Evolutionary conservation across 306 rosid species (phyloP), one percentile per base, ranked within the genome.

Genomic region (Vigna hirtella): DNA sequence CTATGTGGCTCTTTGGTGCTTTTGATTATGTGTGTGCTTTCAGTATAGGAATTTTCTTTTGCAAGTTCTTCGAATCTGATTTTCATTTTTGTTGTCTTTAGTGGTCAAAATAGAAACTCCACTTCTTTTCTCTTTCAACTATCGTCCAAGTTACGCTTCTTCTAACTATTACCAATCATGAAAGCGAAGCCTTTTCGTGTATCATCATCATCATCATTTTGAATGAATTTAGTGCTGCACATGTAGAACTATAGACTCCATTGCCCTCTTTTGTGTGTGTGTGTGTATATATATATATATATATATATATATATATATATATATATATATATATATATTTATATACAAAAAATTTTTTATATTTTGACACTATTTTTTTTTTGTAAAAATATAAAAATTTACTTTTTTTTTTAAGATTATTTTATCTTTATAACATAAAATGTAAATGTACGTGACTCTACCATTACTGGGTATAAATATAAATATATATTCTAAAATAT

Each of bases 141-240:
- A 75, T 78, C 82, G 77, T 85, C 47, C 70, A 55, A 53, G 22
- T 82, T 42, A 82, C 77, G 82, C 65, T 71, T 28, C 79, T 45
- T 67, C 48, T 24, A 22, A 18, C 70, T 36, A 81, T 30, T 58
- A 59, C 47, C 68, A 72, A 73, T 81, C 78, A 70, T 78, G 82
- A 18, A 18, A 68, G 22, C 47, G 40, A 64, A 74, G 12, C 63
- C 75, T 61, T 80, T 75, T 64, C 10, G 24, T 48, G 59, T 18
- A 17, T 55, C 48, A 66, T 61, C 45, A 24, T 50, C 55, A 59
- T 52, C 47, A 26, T 51, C 62, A 67, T 4, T 69, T 79, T 59
- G 68, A 43, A 47, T 61, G 64, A 68, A 15, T 49, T 20, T 34
- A 12, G 10, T 17, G 47, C 6, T 18, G 71, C 71, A 42, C 66